phyloP scores from a whole-genome alignment of 2,329 filamentous ascomycete species.

The Grosmannia huntii region DNA sequence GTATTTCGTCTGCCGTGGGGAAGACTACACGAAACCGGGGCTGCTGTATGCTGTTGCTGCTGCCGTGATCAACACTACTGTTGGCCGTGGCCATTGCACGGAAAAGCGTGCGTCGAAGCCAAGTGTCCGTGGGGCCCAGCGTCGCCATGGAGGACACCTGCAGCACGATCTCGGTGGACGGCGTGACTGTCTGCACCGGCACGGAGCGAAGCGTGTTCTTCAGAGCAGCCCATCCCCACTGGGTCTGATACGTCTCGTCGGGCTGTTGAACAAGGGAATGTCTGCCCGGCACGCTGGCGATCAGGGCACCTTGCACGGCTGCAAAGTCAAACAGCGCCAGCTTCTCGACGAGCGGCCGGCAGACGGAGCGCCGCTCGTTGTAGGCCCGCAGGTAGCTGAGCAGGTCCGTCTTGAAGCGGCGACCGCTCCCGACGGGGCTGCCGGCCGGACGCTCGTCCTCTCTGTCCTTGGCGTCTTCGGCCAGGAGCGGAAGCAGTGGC shows the following conservation, averaged over 20 bases:
- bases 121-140: slow-evolving; percentile 55
- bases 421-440: slow-evolving; percentile 39
- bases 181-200: slow-evolving; percentile 23
- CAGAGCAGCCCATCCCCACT: slow-evolving; percentile 68
- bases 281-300: slow-evolving; percentile 67
- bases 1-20: slow-evolving; percentile 67
- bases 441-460: neutral
- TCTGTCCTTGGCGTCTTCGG: slow-evolving; percentile 16
- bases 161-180: slow-evolving; percentile 36
- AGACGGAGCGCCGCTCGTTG: slow-evolving; percentile 41
- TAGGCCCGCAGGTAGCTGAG: slow-evolving; percentile 62
- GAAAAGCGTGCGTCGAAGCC: slow-evolving; percentile 57
- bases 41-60: slow-evolving; percentile 16
- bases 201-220: slow-evolving; percentile 44
- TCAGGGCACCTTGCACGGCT: slow-evolving; percentile 51
- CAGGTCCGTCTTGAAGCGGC: slow-evolving; percentile 63
- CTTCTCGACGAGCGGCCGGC: slow-evolving; percentile 39
- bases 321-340: slow-evolving; percentile 58
- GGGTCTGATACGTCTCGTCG: slow-evolving; percentile 22
- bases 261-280: slow-evolving; percentile 24
- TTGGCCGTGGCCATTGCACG: slow-evolving; percentile 23
- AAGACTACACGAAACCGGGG: slow-evolving; percentile 62
- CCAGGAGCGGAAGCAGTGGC: slow-evolving; percentile 44
- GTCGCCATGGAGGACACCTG: slow-evolving; percentile 78
- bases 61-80: too few relatives aligned